Conservation (phyloP, 306 rosid species). For the Morella rubra region DNA sequence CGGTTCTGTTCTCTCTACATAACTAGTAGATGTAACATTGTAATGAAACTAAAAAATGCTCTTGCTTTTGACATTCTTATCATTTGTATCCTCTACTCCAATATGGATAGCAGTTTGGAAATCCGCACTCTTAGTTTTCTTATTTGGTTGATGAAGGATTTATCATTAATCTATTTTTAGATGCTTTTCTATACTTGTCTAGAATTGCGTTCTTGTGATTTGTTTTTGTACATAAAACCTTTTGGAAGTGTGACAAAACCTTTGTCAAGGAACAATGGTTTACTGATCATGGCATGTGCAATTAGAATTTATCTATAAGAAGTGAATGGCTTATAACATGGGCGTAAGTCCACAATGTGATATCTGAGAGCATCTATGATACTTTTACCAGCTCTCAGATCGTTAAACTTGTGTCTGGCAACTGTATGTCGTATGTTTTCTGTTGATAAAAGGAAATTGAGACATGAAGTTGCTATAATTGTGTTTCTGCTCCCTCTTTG, state of each 20-base stretch:
- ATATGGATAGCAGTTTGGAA: neutral
- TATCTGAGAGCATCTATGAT: neutral
- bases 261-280: neutral
- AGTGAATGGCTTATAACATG: neutral
- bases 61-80: neutral
- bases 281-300: neutral
- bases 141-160: neutral
- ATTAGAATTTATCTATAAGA: neutral
- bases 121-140: neutral
- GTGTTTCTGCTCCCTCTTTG: neutral
- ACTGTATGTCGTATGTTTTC: neutral
- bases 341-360: too few relatives aligned
- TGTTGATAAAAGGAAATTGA: neutral
- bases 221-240: neutral
- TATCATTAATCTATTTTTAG: neutral
- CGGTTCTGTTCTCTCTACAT: neutral
- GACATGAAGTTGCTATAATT: neutral
- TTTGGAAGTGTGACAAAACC: neutral
- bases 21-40: neutral
- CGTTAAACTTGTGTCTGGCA: neutral
- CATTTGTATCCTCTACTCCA: neutral
- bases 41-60: neutral
- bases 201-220: neutral
- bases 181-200: neutral
- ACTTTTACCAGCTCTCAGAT: neutral